Evolutionary conservation across 805 yeast genomes (phyloP).

Genomic region (Ogataea parapolymorpha): DNA sequence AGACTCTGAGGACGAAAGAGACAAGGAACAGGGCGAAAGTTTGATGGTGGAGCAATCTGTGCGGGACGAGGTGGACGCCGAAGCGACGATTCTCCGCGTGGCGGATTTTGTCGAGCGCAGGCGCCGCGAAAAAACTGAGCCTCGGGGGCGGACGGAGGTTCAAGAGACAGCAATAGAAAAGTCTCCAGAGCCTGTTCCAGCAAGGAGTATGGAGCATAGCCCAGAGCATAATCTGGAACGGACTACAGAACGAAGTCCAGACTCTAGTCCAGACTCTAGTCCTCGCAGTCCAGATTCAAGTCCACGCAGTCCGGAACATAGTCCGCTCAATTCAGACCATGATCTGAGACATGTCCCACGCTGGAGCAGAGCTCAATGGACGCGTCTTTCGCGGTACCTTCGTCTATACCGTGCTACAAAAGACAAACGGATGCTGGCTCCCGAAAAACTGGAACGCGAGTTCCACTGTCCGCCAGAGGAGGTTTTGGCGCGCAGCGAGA

Average conservation of each 20-base stretch:
- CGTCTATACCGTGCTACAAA: conserved; percentile 19
- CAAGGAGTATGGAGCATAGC: too few relatives aligned
- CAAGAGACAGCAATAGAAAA: too few relatives aligned
- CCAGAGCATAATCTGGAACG: too few relatives aligned
- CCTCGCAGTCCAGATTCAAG: too few relatives aligned
- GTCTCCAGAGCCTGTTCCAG: too few relatives aligned
- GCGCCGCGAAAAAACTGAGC: neutral
- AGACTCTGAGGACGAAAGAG: conserved; percentile 19
- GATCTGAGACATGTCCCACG: neutral
- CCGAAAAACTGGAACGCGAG: conserved; percentile 12
- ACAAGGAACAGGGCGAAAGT: conserved; percentile 8
- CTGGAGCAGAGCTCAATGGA: conserved; percentile 28
- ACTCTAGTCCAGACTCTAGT: too few relatives aligned
- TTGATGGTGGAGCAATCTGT: conserved; percentile 7
- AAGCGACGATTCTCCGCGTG: conserved; percentile 26
- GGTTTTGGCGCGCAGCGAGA: conserved; percentile 19
- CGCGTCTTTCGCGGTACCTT: conserved; percentile 19
- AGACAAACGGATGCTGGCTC: conserved; percentile 13
- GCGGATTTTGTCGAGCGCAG: conserved; percentile 19
- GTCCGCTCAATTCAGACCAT: too few relatives aligned
- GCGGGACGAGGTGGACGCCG: conserved; percentile 14
- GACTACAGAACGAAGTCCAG: too few relatives aligned
- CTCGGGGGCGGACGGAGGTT: neutral
- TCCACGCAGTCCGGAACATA: too few relatives aligned
- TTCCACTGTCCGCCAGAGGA: conserved; percentile 27